These are phyloP conservation scores for Hypoxylon sp. DNA, from an alignment of 2,329 filamentous ascomycete species.

Conservation along the genomic window DNA sequence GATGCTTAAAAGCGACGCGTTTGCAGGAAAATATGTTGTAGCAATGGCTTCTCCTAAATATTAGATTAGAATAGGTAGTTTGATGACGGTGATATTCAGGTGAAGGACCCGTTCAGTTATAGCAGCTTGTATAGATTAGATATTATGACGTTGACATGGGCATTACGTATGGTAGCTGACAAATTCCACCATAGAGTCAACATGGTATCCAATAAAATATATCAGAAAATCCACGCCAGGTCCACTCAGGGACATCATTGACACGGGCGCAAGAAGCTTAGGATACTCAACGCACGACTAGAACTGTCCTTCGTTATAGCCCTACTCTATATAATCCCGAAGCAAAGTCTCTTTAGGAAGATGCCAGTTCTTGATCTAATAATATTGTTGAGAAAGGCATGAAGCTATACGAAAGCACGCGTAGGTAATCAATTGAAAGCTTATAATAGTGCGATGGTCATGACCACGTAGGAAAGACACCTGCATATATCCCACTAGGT, in stretches of 20 bases:
- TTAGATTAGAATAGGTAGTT: neutral
- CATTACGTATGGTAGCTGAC: conserved; percentile 9
- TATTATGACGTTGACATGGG: neutral
- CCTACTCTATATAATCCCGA: neutral
- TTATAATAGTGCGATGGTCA: neutral
- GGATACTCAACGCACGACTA: neutral
- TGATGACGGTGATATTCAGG: neutral
- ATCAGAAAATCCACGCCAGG: neutral
- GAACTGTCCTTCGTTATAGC: too few relatives aligned
- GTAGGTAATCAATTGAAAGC: neutral
- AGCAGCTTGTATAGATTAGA: neutral
- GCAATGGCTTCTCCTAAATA: neutral
- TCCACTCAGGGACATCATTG: neutral
- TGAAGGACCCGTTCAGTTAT: neutral
- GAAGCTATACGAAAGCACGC: too few relatives aligned
- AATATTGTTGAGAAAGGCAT: neutral
- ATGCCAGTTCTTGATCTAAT: neutral
- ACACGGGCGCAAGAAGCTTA: neutral
- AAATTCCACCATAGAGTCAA: conserved; percentile 2
- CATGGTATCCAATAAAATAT: conserved; percentile 7
- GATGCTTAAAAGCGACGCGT: neutral
- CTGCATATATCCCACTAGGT: too few relatives aligned
- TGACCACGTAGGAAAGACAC: neutral
- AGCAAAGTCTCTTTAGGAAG: neutral
- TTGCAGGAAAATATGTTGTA: neutral